These are phyloP conservation scores for Venturia carpophila DNA, from an alignment of 2,329 filamentous ascomycete species.

Conservation along the genomic window DNA sequence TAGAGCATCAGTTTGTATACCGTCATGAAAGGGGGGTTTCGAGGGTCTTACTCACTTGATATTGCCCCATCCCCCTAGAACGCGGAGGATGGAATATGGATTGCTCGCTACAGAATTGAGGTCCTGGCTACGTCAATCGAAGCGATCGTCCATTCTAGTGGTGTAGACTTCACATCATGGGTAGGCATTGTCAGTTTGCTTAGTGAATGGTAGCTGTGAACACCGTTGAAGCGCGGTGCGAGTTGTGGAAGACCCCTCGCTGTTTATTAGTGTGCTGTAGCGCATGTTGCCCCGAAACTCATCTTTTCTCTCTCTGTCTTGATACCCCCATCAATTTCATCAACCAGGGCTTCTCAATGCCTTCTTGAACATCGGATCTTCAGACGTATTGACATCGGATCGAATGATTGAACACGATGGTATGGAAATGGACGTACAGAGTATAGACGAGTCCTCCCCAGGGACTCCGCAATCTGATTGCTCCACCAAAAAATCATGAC, in stretches of 20 bases:
- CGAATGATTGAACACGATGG: too few relatives aligned
- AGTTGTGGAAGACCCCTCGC: background rate
- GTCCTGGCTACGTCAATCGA: background rate
- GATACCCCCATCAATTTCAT: too few relatives aligned
- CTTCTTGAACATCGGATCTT: too few relatives aligned
- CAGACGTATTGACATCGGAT: too few relatives aligned
- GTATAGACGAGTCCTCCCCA: background rate
- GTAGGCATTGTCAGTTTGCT: background rate
- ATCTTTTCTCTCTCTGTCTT: too few relatives aligned
- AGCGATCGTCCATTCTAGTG: background rate
- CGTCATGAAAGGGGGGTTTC: background rate
- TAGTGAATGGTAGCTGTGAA: background rate
- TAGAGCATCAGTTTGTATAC: background rate
- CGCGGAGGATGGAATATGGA: conserved; percentile 2
- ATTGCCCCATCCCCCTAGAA: conserved; percentile 13
- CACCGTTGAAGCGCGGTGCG: background rate
- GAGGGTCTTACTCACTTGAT: background rate
- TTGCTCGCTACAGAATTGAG: background rate
- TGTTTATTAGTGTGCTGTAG: too few relatives aligned
- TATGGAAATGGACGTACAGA: too few relatives aligned
- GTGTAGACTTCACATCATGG: background rate
- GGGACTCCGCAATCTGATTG: background rate
- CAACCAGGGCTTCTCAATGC: too few relatives aligned
- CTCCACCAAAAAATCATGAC: conserved; percentile 18
- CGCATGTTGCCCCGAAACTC: too few relatives aligned